Evolutionary conservation across 2,329 filamentous ascomycete genomes (phyloP).

Genomic region (Phoma sp.): DNA sequence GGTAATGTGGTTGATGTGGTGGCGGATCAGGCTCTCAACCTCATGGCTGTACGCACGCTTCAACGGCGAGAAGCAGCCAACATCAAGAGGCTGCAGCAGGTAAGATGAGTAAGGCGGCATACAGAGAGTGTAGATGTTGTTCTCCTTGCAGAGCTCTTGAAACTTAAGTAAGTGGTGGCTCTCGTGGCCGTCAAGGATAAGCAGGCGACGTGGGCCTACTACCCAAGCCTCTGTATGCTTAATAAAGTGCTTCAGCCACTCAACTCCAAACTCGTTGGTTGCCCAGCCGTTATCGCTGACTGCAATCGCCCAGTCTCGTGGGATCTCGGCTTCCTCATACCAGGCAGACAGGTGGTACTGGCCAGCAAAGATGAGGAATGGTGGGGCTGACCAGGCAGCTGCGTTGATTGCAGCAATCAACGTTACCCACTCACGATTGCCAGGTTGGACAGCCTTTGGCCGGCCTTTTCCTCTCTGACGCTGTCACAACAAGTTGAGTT

Average conservation of each 20-base stretch:
- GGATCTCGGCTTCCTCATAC: constrained; percentile 1
- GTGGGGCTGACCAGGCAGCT: background rate
- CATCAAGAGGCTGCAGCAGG: constrained; percentile 25
- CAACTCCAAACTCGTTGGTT: no score
- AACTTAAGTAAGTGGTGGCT: constrained; percentile 33
- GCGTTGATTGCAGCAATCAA: no score
- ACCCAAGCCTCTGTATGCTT: background rate
- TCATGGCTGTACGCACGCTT: background rate
- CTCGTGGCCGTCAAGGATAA: constrained; percentile 40
- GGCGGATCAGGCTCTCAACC: no score
- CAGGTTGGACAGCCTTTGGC: no score
- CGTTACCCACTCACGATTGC: no score
- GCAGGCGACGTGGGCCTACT: background rate
- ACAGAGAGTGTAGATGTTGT: background rate
- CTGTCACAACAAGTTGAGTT: no score
- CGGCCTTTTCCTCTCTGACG: no score
- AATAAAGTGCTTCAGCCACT: no score
- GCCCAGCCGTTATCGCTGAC: constrained; percentile 16
- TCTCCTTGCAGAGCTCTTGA: background rate
- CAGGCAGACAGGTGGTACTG: constrained; percentile 2
- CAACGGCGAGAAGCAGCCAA: constrained; percentile 42
- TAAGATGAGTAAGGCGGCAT: no score
- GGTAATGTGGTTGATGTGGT: no score
- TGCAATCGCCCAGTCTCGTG: background rate
- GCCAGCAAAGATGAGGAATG: background rate